A percentile compares a stretch with the other conserved stretches of the same genome.
Evolutionary conservation across 805 yeast genomes (phyloP).

Genomic region (Candida arabinofermentans): DNA sequence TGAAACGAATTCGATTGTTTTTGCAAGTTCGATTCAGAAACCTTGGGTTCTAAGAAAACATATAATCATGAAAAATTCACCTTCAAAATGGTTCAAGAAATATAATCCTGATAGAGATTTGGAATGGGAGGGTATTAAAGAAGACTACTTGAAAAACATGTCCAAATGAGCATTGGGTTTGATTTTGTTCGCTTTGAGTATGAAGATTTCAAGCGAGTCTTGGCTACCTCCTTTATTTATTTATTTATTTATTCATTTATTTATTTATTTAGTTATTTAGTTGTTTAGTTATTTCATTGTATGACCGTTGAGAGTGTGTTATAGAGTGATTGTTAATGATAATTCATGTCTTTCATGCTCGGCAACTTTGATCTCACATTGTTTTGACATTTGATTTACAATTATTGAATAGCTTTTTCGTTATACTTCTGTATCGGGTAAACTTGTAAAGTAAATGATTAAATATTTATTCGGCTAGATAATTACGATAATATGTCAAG

Average conservation of each 20-base stretch:
- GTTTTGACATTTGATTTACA: too few species aligned
- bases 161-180: constrained; percentile 17
- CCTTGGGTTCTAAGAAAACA: constrained; percentile 38
- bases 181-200: background rate
- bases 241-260: background rate
- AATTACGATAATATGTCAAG: too few species aligned
- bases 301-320: too few species aligned
- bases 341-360: too few species aligned
- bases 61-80: constrained; percentile 36
- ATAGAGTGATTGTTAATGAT: too few species aligned
- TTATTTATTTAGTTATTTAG: constrained; percentile 7
- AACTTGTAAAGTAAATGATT: too few species aligned
- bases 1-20: constrained; percentile 57
- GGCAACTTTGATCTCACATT: too few species aligned
- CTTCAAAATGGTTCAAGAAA: constrained; percentile 34
- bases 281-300: constrained; percentile 9
- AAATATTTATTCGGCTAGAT: too few species aligned
- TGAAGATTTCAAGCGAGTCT: too few species aligned
- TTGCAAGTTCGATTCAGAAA: constrained; percentile 28
- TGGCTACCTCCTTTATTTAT: too few species aligned
- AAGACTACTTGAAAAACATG: constrained; percentile 34
- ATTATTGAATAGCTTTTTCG: too few species aligned
- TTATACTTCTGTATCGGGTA: too few species aligned
- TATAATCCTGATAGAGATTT: constrained; percentile 30
- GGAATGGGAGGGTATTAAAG: constrained; percentile 32